A percentile compares a stretch with the other conserved stretches of the same genome.
Evolutionary conservation across 805 yeast species (phyloP).

Genomic region (Starmerella geochares): DNA sequence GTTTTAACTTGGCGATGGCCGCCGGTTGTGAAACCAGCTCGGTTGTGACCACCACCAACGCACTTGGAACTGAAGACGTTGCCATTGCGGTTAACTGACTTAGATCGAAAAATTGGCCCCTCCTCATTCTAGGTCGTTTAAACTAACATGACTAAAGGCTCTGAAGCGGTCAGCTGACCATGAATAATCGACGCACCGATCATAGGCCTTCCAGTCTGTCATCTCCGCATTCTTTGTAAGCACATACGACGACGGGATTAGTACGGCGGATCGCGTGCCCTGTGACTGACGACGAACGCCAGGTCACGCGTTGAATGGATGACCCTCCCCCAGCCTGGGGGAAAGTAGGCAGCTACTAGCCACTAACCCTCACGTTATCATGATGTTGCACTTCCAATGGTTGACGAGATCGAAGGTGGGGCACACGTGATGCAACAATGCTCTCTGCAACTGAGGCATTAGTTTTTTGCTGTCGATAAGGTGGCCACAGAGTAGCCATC

Average conservation of each 20-base stretch:
- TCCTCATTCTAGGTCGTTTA: neutral
- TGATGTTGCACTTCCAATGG: neutral
- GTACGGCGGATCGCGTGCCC: neutral
- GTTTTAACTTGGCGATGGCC: constrained; percentile 19
- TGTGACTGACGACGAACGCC: too few species aligned
- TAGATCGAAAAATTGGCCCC: neutral
- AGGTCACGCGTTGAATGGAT: too few species aligned
- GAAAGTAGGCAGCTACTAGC: too few species aligned
- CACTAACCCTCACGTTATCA: neutral
- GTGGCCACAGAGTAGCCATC: too few species aligned
- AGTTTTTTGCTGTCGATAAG: too few species aligned
- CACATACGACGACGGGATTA: neutral
- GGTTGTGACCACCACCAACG: constrained; percentile 22
- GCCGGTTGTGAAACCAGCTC: constrained; percentile 24
- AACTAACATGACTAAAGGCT: neutral
- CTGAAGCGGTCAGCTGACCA: neutral
- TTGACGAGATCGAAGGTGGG: neutral
- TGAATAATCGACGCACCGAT: neutral
- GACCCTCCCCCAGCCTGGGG: too few species aligned
- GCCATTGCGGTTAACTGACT: neutral
- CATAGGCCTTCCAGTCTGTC: neutral
- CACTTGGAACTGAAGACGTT: constrained; percentile 1
- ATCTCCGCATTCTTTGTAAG: neutral
- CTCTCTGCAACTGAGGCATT: neutral
- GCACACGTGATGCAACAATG: neutral